phyloP scores from a whole-genome alignment of 495 filamentous ascomycete genomes.

The Tetracladium marchalianum region DNA sequence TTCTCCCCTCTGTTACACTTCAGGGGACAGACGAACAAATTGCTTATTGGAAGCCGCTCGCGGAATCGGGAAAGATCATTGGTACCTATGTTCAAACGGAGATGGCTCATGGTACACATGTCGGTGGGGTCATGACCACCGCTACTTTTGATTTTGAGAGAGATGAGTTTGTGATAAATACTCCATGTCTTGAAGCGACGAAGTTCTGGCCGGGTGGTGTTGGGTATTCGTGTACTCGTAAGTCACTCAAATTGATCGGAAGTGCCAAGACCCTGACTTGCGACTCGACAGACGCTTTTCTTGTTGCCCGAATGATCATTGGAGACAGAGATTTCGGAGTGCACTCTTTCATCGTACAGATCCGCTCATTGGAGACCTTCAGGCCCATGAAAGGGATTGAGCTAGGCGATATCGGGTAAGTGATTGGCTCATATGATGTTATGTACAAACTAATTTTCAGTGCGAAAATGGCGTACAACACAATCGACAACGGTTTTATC shows the following conservation, averaged over 20 bases:
- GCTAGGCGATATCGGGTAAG: constrained; percentile 21
- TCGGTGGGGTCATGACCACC: constrained; percentile 58
- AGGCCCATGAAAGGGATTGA: constrained; percentile 20
- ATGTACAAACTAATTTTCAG: background rate
- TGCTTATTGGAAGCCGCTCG: constrained; percentile 48
- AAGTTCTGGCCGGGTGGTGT: constrained; percentile 70
- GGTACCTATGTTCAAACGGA: constrained; percentile 68
- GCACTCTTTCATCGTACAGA: constrained; percentile 25
- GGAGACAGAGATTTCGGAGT: constrained; percentile 17
- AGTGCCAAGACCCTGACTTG: no score
- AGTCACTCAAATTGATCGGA: no score
- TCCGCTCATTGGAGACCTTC: constrained; percentile 19
- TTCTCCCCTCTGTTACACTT: constrained; percentile 50
- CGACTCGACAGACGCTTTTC: background rate
- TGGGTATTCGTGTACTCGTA: constrained; percentile 36
- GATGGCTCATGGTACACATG: constrained; percentile 59
- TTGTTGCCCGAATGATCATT: constrained; percentile 22
- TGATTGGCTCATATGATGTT: background rate
- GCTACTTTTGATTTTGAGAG: constrained; percentile 53
- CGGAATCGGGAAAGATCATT: constrained; percentile 51
- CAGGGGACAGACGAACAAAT: constrained; percentile 57
- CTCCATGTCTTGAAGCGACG: constrained; percentile 32
- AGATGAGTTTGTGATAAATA: constrained; percentile 56
- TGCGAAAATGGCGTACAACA: constrained; percentile 30
- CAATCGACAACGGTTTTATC: constrained; percentile 64